phyloP scores from a whole-genome alignment of 805 yeast species.

The Barnettozyma salicaria region DNA sequence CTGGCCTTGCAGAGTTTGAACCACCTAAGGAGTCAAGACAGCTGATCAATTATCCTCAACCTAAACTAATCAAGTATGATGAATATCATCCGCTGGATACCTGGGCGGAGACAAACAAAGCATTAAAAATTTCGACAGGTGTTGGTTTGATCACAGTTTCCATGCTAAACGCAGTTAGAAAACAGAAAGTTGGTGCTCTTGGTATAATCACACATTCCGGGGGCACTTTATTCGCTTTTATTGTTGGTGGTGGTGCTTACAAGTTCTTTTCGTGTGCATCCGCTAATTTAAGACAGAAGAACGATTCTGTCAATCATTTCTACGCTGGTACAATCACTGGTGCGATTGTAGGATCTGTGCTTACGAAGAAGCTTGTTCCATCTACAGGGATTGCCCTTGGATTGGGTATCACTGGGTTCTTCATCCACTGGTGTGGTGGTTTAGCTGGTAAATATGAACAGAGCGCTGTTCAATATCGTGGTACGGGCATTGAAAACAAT shows the following conservation, averaged over 20 bases:
- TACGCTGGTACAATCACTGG: conserved; percentile 44
- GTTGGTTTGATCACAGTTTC: conserved; percentile 46
- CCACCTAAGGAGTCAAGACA: conserved; percentile 6
- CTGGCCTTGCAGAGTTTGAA: conserved; percentile 5
- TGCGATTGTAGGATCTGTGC: conserved; percentile 33
- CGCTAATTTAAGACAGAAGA: conserved; percentile 56
- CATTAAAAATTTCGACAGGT: conserved; percentile 39
- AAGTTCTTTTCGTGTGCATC: conserved; percentile 37
- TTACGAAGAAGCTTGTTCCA: conserved; percentile 31
- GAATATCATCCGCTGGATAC: conserved; percentile 54
- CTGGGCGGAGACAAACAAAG: conserved; percentile 40
- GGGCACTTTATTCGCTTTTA: conserved; percentile 34
- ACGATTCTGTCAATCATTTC: conserved; percentile 56
- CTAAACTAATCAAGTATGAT: conserved; percentile 30
- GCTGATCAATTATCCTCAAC: conserved; percentile 19
- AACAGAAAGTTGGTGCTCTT: conserved; percentile 36
- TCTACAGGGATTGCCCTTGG: conserved; percentile 42
- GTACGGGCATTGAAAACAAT: conserved; percentile 25
- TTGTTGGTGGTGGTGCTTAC: conserved; percentile 46
- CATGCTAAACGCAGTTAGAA: conserved; percentile 39
- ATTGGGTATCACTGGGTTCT: conserved; percentile 39
- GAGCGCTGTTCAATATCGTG: conserved; percentile 30
- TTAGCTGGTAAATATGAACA: conserved; percentile 29
- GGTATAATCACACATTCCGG: conserved; percentile 23
- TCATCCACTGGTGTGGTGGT: conserved; percentile 47